A percentile compares a stretch with the other conserved stretches of the same genome.
Conservation (phyloP, 2,329 filamentous ascomycete species). For the Helicocarpus griseus region DNA sequence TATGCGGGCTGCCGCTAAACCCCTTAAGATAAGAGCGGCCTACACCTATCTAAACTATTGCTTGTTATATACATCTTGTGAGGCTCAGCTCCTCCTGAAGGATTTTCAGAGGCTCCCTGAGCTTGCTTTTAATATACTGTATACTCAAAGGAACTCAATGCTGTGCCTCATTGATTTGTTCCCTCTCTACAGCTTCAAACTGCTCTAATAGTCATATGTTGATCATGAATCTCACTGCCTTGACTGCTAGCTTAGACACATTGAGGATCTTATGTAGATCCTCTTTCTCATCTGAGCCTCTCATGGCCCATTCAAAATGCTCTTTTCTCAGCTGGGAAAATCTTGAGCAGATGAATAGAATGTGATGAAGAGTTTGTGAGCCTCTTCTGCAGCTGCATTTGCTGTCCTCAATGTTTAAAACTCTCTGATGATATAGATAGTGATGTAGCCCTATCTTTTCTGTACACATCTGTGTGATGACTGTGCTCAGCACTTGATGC, state of each 20-base stretch:
- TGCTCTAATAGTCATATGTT: slow-evolving; percentile 10
- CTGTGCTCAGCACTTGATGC: slow-evolving; percentile 1
- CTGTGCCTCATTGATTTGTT: not conserved
- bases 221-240: slow-evolving; percentile 10
- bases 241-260: slow-evolving; percentile 5
- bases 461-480: slow-evolving; percentile 8
- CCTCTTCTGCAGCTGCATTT: slow-evolving; percentile 7
- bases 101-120: too few relatives aligned
- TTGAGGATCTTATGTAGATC: slow-evolving; percentile 6
- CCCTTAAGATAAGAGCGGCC: too few relatives aligned
- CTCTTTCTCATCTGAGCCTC: slow-evolving; percentile 3
- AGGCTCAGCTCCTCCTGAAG: too few relatives aligned
- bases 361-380: slow-evolving; percentile 6
- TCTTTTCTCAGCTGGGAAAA: slow-evolving; percentile 4
- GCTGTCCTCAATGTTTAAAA: slow-evolving; percentile 5
- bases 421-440: slow-evolving; percentile 7
- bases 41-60: too few relatives aligned
- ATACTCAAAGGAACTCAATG: not conserved
- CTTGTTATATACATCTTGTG: too few relatives aligned
- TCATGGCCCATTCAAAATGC: slow-evolving; percentile 6
- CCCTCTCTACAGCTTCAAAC: slow-evolving; percentile 7
- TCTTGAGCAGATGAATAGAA: not conserved
- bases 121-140: too few relatives aligned
- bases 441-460: slow-evolving; percentile 9
- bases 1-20: too few relatives aligned